Conservation (phyloP, 2,329 filamentous ascomycete species). For the Verticillium isaacii region DNA sequence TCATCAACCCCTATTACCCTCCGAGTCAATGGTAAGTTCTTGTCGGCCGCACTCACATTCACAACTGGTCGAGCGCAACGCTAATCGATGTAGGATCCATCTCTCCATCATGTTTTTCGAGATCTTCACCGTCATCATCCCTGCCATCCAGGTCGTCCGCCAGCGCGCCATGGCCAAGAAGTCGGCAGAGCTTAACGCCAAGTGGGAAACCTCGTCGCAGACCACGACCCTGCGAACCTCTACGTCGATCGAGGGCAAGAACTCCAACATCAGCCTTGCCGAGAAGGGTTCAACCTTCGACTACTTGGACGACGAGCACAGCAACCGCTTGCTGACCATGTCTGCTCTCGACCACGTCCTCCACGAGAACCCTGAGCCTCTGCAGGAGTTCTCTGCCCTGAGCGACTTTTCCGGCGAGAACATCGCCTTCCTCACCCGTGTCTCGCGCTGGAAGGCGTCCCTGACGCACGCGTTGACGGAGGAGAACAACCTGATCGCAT, state of each 20-base stretch:
- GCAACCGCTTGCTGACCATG: constrained; percentile 45
- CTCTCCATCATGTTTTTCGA: constrained; percentile 51
- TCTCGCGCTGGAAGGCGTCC: constrained; percentile 37
- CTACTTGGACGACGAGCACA: constrained; percentile 16
- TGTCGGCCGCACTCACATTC: not conserved
- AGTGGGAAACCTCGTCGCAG: constrained; percentile 22
- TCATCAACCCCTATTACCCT: constrained; percentile 41
- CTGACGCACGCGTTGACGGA: not conserved
- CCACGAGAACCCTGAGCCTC: constrained; percentile 35
- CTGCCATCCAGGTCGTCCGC: constrained; percentile 25
- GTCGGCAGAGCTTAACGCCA: constrained; percentile 19
- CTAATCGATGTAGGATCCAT: constrained; percentile 35
- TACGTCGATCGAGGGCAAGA: constrained; percentile 12
- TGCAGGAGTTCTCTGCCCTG: constrained; percentile 47
- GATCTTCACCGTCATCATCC: constrained; percentile 49
- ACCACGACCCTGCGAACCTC: constrained; percentile 13
- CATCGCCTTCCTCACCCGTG: constrained; percentile 47
- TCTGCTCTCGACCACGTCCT: constrained; percentile 45
- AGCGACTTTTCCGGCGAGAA: constrained; percentile 56
- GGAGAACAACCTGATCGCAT: constrained; percentile 14
- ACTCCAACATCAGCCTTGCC: constrained; percentile 12
- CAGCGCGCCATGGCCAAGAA: constrained; percentile 16
- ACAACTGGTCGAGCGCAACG: not conserved
- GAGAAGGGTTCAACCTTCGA: constrained; percentile 27
- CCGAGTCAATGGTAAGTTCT: constrained; percentile 45